These are phyloP conservation scores for Wallemia ichthyophaga DNA, from an alignment of 1,284 basidiomycete species.

Conservation along the genomic window DNA sequence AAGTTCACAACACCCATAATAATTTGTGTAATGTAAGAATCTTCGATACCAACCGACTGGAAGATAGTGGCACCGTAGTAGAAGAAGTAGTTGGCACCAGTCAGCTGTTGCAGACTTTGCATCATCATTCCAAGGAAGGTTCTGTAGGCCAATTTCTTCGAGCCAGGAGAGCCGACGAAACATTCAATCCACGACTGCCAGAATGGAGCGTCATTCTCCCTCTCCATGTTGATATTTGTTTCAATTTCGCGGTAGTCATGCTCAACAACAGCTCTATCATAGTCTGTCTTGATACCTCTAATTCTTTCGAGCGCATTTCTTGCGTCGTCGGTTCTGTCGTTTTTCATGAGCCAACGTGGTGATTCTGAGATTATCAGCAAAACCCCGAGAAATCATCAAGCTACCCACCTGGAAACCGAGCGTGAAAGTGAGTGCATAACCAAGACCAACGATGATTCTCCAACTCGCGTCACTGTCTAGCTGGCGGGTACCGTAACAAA, in stretches of 20 bases:
- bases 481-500: conserved; percentile 15
- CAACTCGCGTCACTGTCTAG: conserved; percentile 5
- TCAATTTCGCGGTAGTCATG: conserved; percentile 1
- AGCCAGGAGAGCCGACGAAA: conserved; percentile 22
- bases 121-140: conserved; percentile 24
- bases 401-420: conserved; percentile 25
- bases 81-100: conserved; percentile 35
- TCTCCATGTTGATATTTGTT: not conserved
- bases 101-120: conserved; percentile 43
- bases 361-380: not conserved
- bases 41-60: conserved; percentile 30
- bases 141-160: conserved; percentile 5
- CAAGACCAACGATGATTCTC: conserved; percentile 10
- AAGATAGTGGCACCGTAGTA: conserved; percentile 43
- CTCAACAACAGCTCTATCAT: conserved; percentile 11
- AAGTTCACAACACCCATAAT: conserved; percentile 41
- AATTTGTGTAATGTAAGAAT: conserved; percentile 38
- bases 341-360: conserved; percentile 25
- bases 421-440: conserved; percentile 35
- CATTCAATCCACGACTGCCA: conserved; percentile 27
- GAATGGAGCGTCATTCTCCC: conserved; percentile 1
- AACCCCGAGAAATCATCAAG: too few relatives aligned
- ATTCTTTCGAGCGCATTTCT: conserved; percentile 24
- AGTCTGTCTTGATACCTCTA: conserved; percentile 21
- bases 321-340: conserved; percentile 25